Base-by-base conservation (phyloP, 108 stramenopile genomes). In the Licmophora abbreviata region DNA sequence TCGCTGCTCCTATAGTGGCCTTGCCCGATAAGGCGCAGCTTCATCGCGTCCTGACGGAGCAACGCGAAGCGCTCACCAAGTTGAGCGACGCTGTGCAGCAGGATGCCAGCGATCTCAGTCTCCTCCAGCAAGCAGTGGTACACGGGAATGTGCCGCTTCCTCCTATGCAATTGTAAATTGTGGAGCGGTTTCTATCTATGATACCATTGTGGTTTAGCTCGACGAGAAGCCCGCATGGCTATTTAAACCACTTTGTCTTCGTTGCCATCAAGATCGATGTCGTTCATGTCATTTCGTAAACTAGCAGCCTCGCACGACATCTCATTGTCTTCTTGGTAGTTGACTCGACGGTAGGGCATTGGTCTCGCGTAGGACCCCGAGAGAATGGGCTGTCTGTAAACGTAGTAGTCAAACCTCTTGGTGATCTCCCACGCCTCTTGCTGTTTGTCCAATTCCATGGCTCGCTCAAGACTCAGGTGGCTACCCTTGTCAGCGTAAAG, bases 361-460 rank as follows among this genome's bases (percentile, higher is more conserved):
- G 54, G 54, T n/a, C 36, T 12, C 2, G 28, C 54, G 23, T 2
- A 37, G 26, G 23, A 3, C 26, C 10, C 41, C 15, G 54, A 37
- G 9, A 62, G 28, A 10, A 62, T 17, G 4, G 61, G 61, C 54
- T 62, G 61, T 23, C 61, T 18, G 27, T 62, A 62, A n/a, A 54
- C 5, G 25, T 44, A 15, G 5, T 62, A 30, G 25, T 48, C 47
- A 33, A 49, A 32, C 23, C 20, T 3, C 8, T 44, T 18, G 3
- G 18, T 26, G 12, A 35, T 12, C 9, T 35, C 12, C 34, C 12
- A n/a, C 20, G 38, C 3, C 14, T 21, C 8, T 46, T 14, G 20
- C 31, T 69, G 47, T 26, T 35, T 32, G 47, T 78, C 77, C 3
- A 78, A 29, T 36, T 69, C 77, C 0, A 74, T 61, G 9, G 77